phyloP scores from a whole-genome alignment of 805 yeast genomes.

The Pichia nanzhaoensis region DNA sequence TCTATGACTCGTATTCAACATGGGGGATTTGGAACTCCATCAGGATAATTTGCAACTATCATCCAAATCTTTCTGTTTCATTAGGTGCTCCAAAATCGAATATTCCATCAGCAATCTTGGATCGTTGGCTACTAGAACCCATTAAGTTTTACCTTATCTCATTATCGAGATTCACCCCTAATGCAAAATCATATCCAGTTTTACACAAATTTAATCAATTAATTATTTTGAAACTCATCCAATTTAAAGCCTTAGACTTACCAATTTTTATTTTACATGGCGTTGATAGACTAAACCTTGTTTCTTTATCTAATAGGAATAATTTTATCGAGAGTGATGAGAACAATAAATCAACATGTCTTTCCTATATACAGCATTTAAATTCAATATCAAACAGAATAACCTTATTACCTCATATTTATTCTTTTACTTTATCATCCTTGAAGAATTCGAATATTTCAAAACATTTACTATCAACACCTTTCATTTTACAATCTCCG shows the following conservation, averaged over 20 bases:
- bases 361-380: constrained; percentile 27
- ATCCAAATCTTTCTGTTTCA: constrained; percentile 57
- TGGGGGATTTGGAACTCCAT: constrained; percentile 76
- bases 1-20: constrained; percentile 45
- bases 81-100: constrained; percentile 62
- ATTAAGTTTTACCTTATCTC: constrained; percentile 51
- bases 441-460: constrained; percentile 14
- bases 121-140: constrained; percentile 67
- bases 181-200: constrained; percentile 59
- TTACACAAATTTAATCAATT: constrained; percentile 51
- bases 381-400: constrained; percentile 16
- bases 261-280: constrained; percentile 49
- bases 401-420: constrained; percentile 25
- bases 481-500: constrained; percentile 38
- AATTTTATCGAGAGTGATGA: constrained; percentile 1
- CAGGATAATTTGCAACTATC: constrained; percentile 47
- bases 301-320: neutral
- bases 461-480: constrained; percentile 12
- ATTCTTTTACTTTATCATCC: constrained; percentile 22
- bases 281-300: constrained; percentile 33
- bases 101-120: constrained; percentile 43
- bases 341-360: constrained; percentile 19
- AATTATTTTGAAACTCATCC: constrained; percentile 38
- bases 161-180: constrained; percentile 48
- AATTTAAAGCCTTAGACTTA: constrained; percentile 35